These are phyloP conservation scores for Abrus precatorius DNA, from an alignment of 306 rosid genomes.

Conservation along the genomic window DNA sequence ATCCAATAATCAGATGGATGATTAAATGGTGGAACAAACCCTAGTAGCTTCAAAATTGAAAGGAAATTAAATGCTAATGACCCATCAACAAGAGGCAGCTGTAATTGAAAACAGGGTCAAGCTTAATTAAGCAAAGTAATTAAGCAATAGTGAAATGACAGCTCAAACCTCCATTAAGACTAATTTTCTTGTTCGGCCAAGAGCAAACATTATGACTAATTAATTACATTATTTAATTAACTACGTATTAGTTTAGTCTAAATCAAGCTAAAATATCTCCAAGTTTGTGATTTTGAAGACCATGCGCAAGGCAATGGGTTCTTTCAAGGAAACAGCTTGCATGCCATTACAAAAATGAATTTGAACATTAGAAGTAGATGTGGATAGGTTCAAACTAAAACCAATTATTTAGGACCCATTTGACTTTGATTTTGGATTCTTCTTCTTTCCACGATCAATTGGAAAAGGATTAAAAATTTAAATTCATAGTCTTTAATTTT, in stretches of 20 bases:
- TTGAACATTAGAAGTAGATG: not conserved
- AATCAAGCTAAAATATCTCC: not conserved
- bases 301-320: not conserved
- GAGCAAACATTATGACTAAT: slow-evolving; percentile 36
- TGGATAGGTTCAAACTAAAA: slow-evolving; percentile 28
- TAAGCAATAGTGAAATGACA: slow-evolving; percentile 23
- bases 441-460: slow-evolving; percentile 11
- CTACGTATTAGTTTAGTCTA: slow-evolving; percentile 34
- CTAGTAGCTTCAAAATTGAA: slow-evolving; percentile 28
- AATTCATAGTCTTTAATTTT: not conserved
- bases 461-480: not conserved
- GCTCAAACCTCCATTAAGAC: not conserved
- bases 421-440: slow-evolving; percentile 48
- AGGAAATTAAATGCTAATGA: slow-evolving; percentile 26
- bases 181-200: slow-evolving; percentile 17
- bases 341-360: slow-evolving; percentile 10
- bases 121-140: slow-evolving; percentile 7
- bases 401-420: slow-evolving; percentile 49
- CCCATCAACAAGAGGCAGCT: slow-evolving; percentile 6
- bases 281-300: not conserved
- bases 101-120: slow-evolving; percentile 1
- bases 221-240: slow-evolving; percentile 15
- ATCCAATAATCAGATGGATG: slow-evolving; percentile 6
- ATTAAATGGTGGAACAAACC: slow-evolving; percentile 11
- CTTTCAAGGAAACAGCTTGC: slow-evolving; percentile 40